Percentiles rank a stretch among this genome's conserved stretches.
Evolutionary conservation across 768 basidiomycete genomes (phyloP).

Genomic region (Boletellus ananas): DNA sequence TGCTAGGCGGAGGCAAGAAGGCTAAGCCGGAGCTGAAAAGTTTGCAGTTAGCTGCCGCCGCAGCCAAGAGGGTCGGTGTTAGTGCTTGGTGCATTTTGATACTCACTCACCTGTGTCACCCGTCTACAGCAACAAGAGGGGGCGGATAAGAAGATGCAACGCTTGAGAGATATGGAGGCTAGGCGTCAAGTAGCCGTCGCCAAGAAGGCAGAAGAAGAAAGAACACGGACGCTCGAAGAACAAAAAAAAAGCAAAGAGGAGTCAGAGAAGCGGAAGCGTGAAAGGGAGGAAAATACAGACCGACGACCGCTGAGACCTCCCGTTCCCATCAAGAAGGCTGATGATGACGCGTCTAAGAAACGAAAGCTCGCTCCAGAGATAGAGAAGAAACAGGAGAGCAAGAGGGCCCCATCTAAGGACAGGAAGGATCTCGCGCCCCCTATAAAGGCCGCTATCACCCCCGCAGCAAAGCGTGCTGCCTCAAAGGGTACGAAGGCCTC

Average conservation of each 20-base stretch:
- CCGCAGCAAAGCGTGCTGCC: constrained; percentile 19
- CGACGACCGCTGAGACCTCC: constrained; percentile 56
- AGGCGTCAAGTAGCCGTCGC: constrained; percentile 68
- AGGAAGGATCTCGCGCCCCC: constrained; percentile 33
- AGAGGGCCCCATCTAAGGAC: constrained; percentile 61
- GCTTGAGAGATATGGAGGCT: constrained; percentile 78
- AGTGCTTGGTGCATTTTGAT: background rate
- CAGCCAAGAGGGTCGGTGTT: constrained; percentile 78
- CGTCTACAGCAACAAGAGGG: constrained; percentile 79
- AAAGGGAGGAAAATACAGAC: constrained; percentile 72
- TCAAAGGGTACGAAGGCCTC: constrained; percentile 39
- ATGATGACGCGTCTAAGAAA: constrained; percentile 72
- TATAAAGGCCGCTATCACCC: constrained; percentile 28
- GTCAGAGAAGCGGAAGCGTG: constrained; percentile 73
- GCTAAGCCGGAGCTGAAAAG: constrained; percentile 75
- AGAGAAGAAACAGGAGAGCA: constrained; percentile 55
- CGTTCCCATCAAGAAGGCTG: constrained; percentile 56
- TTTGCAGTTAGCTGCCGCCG: constrained; percentile 74
- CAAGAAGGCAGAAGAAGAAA: constrained; percentile 79
- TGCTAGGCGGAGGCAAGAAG: constrained; percentile 69
- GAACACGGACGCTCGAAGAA: constrained; percentile 54
- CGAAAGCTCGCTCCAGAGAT: constrained; percentile 53
- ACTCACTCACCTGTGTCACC: constrained; percentile 3
- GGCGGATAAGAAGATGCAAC: constrained; percentile 69
- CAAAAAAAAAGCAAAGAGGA: constrained; percentile 74